These are phyloP conservation scores for Botrytis tulipae DNA, from an alignment of 2,329 filamentous ascomycete species.

Conservation along the genomic window DNA sequence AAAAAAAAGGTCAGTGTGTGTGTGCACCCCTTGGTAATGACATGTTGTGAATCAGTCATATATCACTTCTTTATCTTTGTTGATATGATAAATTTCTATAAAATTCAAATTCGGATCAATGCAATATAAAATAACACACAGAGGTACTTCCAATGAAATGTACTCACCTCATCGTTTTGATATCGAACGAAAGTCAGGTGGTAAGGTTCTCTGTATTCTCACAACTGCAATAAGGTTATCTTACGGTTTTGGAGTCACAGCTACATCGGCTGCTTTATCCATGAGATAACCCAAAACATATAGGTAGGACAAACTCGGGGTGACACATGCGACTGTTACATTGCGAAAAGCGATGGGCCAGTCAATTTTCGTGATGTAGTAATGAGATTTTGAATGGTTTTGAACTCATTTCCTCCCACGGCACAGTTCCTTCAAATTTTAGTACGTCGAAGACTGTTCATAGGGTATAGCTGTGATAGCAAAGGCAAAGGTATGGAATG, in stretches of 20 bases:
- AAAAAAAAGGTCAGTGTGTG: not conserved
- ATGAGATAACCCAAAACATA: not conserved
- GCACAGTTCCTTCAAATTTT: not conserved
- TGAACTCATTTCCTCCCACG: not conserved
- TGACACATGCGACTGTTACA: conserved; percentile 15
- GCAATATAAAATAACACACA: not conserved
- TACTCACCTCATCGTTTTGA: not conserved
- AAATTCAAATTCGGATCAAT: not conserved
- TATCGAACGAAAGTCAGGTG: not conserved
- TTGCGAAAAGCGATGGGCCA: conserved; percentile 5
- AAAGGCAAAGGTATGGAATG: not conserved
- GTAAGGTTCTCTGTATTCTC: not conserved
- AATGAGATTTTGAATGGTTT: not conserved
- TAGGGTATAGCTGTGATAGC: not conserved
- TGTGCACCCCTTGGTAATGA: not conserved
- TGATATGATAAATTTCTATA: not conserved
- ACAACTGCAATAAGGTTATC: not conserved
- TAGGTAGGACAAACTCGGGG: not conserved
- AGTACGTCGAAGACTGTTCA: not conserved
- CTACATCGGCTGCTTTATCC: not conserved
- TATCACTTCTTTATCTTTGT: not conserved
- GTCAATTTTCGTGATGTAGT: not conserved
- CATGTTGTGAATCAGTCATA: not conserved
- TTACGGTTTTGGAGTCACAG: not conserved
- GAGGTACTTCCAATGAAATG: not conserved